Evolutionary conservation across 441 rosid species (phyloP).

Genomic region (Capsella rubella): DNA sequence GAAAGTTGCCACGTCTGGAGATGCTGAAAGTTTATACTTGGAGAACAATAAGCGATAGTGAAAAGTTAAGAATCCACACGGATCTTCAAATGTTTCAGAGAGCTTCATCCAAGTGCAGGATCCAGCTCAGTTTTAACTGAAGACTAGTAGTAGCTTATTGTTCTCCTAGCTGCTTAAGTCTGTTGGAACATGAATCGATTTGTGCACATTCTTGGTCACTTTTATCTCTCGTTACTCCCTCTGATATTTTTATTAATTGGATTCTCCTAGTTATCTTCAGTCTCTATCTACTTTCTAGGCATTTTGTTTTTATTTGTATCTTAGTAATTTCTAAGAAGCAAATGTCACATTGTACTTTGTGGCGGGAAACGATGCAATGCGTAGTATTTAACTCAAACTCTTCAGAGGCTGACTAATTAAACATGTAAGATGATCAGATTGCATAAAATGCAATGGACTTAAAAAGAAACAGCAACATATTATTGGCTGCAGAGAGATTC

Average conservation of each 20-base stretch:
- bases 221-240: neutral
- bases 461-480: neutral
- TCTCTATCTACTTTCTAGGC: neutral
- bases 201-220: neutral
- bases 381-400: too few species aligned
- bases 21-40: neutral
- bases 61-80: neutral
- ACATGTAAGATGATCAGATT: neutral
- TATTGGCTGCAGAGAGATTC: neutral
- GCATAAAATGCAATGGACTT: neutral
- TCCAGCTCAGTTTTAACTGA: neutral
- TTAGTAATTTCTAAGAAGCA: neutral
- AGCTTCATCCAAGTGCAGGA: slow-evolving; percentile 2
- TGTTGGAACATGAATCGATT: neutral
- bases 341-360: too few species aligned
- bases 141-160: neutral
- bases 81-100: neutral
- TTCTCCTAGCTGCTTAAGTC: neutral
- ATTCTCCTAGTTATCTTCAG: neutral
- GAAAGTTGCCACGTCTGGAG: neutral
- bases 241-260: neutral
- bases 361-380: too few species aligned
- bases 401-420: too few species aligned
- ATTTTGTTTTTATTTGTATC: neutral
- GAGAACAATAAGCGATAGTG: neutral